phyloP scores from a whole-genome alignment of 441 rosid genomes.

The Gossypium trilobum region DNA sequence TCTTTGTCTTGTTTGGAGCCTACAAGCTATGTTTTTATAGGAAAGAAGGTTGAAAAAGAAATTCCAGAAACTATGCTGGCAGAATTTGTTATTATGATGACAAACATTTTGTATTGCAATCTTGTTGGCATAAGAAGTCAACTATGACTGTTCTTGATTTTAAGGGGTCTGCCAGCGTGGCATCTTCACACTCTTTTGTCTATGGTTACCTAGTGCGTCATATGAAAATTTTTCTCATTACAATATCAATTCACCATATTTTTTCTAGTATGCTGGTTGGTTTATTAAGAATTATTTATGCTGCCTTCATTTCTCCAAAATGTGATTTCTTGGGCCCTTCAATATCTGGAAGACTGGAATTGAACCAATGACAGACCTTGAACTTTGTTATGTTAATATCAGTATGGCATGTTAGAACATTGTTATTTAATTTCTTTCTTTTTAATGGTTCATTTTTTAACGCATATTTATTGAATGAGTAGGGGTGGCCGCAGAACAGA shows the following conservation, averaged over 20 bases:
- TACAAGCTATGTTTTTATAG: neutral
- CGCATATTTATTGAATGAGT: slow-evolving; percentile 11
- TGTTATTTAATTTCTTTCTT: neutral
- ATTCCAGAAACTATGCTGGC: neutral
- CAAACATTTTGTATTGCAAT: neutral
- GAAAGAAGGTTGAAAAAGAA: neutral
- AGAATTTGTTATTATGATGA: neutral
- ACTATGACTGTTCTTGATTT: neutral
- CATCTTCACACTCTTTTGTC: neutral
- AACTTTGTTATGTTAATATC: neutral
- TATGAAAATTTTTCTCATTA: neutral
- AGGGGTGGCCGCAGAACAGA: slow-evolving; percentile 30
- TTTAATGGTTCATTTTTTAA: neutral
- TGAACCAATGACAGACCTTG: neutral
- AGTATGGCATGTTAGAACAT: neutral
- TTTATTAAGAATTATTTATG: neutral
- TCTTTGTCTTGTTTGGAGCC: neutral
- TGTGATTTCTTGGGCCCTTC: neutral
- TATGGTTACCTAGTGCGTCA: neutral
- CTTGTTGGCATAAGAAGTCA: neutral
- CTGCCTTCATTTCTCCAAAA: neutral
- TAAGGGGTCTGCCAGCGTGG: neutral
- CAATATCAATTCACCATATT: neutral
- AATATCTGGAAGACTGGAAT: neutral
- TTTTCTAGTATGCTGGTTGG: neutral